phyloP scores from a whole-genome alignment of 2,329 filamentous ascomycete species.

The Pestalotiopsis sp. region DNA sequence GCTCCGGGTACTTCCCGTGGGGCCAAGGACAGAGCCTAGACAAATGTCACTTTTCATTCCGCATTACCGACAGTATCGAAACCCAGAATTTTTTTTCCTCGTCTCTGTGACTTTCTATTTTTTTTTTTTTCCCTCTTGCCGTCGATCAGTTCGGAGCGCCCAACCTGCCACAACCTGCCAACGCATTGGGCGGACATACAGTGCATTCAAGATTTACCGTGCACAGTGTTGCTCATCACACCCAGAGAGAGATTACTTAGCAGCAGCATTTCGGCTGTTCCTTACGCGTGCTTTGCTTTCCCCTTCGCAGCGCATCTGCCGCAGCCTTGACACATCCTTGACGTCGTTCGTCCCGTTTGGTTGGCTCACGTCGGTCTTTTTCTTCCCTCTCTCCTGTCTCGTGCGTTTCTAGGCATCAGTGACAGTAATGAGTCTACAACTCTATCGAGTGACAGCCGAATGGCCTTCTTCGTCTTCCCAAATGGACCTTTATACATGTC shows the following conservation, averaged over 20 bases:
- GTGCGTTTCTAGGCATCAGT: not conserved
- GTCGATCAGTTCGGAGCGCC: not conserved
- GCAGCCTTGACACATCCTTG: constrained; percentile 10
- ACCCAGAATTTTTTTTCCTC: constrained; percentile 9
- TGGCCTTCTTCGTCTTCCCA: not conserved
- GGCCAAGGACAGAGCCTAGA: constrained; percentile 6
- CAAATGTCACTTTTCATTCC: constrained; percentile 10
- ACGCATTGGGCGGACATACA: not conserved
- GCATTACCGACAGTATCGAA: not conserved
- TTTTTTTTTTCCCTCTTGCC: not conserved
- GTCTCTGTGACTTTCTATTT: not conserved
- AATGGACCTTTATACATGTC: not conserved
- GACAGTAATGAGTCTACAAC: not conserved
- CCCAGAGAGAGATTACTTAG: not conserved
- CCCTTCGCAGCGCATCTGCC: not conserved
- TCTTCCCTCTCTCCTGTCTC: not conserved
- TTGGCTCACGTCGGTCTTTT: not conserved
- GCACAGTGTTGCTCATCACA: not conserved
- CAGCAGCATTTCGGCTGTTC: not conserved
- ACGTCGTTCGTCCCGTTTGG: not conserved
- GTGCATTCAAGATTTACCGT: not conserved
- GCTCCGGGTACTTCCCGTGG: constrained; percentile 4
- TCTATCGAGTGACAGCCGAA: not conserved
- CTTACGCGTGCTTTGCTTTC: not conserved
- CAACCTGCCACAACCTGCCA: too few relatives aligned